phyloP scores from a whole-genome alignment of 2,329 filamentous ascomycete species.

The Fusarium denticulatum region DNA sequence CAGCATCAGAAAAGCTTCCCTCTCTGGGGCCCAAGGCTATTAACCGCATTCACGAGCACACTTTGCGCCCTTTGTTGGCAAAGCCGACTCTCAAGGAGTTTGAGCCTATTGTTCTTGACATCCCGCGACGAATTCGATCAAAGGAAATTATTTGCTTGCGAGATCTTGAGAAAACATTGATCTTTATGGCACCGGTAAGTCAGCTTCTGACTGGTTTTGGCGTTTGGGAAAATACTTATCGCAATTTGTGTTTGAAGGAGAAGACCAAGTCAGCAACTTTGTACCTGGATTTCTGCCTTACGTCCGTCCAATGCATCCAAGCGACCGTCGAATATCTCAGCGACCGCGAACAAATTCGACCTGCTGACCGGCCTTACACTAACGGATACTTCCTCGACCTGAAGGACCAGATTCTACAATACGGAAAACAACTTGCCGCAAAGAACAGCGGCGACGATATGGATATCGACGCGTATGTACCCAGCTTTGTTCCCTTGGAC shows the following conservation, averaged over 20 bases:
- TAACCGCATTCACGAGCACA: conserved; percentile 82
- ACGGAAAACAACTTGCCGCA: conserved; percentile 84
- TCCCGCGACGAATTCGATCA: conserved; percentile 80
- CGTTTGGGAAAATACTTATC: conserved; percentile 73
- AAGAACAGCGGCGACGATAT: conserved; percentile 70
- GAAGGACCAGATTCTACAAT: conserved; percentile 89
- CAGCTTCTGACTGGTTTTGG: conserved; percentile 63
- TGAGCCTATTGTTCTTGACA: conserved; percentile 79
- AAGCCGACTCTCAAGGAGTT: conserved; percentile 81
- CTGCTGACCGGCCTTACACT: conserved; percentile 89
- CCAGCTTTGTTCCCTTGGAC: conserved; percentile 45
- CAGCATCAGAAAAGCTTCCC: conserved; percentile 61
- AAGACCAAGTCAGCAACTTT: conserved; percentile 73
- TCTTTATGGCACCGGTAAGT: conserved; percentile 96
- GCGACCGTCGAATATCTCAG: conserved; percentile 86
- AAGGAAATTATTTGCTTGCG: conserved; percentile 91
- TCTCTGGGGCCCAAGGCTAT: conserved; percentile 75
- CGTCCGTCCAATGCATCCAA: conserved; percentile 89
- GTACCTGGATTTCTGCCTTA: conserved; percentile 90
- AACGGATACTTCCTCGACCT: conserved; percentile 97
- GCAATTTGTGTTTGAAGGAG: conserved; percentile 79
- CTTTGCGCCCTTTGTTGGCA: conserved; percentile 79
- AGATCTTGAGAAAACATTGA: conserved; percentile 92
- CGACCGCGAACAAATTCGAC: conserved; percentile 86
- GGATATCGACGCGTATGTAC: conserved; percentile 67